Conservation (phyloP, 1,284 basidiomycete species). For the Entoloma clypeatum region DNA sequence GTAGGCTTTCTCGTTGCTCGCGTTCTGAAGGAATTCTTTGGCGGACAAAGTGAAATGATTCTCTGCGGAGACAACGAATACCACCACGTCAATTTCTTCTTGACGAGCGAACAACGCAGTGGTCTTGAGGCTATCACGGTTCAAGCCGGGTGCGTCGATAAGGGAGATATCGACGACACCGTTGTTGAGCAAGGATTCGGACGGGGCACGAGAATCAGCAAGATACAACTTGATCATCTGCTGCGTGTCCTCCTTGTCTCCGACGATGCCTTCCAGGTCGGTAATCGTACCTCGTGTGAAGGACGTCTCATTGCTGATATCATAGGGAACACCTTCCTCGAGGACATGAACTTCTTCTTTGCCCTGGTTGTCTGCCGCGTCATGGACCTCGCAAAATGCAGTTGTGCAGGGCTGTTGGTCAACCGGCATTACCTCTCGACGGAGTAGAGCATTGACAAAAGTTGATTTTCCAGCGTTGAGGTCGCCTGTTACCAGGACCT, state of each 20-base stretch:
- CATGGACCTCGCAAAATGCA: conserved; percentile 96
- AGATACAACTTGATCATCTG: conserved; percentile 84
- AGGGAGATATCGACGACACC: conserved; percentile 97
- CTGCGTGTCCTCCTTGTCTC: conserved; percentile 72
- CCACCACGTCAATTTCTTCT: conserved; percentile 98
- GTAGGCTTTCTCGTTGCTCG: conserved; percentile 96
- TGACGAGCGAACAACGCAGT: conserved; percentile 95
- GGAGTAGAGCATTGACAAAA: conserved; percentile 91
- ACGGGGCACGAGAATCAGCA: conserved; percentile 66
- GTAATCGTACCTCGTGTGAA: conserved; percentile 68
- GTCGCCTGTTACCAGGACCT: conserved; percentile 98
- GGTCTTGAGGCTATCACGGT: conserved; percentile 94
- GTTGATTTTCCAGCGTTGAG: conserved; percentile 99
- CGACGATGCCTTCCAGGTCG: conserved; percentile 79
- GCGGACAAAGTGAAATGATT: conserved; percentile 98
- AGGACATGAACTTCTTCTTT: conserved; percentile 82
- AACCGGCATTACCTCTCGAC: conserved; percentile 90
- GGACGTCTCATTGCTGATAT: conserved; percentile 69
- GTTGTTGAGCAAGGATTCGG: conserved; percentile 89
- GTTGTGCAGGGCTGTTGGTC: conserved; percentile 99
- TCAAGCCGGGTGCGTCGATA: conserved; percentile 97
- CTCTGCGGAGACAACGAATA: conserved; percentile 97
- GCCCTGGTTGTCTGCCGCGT: conserved; percentile 80
- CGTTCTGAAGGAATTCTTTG: conserved; percentile 91
- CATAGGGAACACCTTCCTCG: conserved; percentile 70